Conservation (phyloP, 164 flowering plant species). For the Piper longum region DNA sequence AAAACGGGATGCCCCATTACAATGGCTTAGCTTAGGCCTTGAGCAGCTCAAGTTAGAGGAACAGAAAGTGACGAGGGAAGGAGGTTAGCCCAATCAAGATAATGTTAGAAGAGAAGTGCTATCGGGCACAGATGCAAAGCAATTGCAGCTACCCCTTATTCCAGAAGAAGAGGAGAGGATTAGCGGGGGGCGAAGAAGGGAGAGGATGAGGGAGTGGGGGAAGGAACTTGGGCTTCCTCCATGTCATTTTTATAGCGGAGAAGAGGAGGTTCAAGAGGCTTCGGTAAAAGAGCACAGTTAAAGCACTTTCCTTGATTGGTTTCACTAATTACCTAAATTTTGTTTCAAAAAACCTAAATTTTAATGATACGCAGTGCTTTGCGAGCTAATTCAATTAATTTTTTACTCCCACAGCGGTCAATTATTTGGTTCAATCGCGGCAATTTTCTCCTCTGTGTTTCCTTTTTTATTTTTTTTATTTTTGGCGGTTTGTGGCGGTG, state of each 20-base stretch:
- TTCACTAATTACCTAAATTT: no score
- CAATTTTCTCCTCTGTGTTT: no score
- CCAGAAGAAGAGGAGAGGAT: constrained; percentile 1
- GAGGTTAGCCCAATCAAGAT: background rate
- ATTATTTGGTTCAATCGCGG: no score
- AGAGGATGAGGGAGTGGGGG: constrained; percentile 10
- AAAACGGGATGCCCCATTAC: constrained; percentile 26
- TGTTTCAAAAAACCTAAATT: no score
- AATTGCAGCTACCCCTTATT: constrained; percentile 35
- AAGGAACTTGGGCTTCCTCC: background rate
- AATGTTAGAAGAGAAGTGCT: constrained; percentile 14
- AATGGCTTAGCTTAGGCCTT: constrained; percentile 22
- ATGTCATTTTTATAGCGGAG: constrained; percentile 6
- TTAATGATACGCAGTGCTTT: no score
- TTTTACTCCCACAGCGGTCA: no score
- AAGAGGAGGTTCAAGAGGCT: background rate
- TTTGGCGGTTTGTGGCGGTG: no score
- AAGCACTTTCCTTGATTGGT: no score
- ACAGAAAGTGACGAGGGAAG: constrained; percentile 6
- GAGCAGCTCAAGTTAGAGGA: constrained; percentile 1
- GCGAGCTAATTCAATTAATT: no score
- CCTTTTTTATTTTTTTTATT: no score
- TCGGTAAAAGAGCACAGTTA: no score
- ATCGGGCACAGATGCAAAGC: constrained; percentile 35
- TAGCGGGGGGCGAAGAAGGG: constrained; percentile 6